phyloP scores from a whole-genome alignment of 352 stramenopile genomes.

The Phytophthora foliorum region DNA sequence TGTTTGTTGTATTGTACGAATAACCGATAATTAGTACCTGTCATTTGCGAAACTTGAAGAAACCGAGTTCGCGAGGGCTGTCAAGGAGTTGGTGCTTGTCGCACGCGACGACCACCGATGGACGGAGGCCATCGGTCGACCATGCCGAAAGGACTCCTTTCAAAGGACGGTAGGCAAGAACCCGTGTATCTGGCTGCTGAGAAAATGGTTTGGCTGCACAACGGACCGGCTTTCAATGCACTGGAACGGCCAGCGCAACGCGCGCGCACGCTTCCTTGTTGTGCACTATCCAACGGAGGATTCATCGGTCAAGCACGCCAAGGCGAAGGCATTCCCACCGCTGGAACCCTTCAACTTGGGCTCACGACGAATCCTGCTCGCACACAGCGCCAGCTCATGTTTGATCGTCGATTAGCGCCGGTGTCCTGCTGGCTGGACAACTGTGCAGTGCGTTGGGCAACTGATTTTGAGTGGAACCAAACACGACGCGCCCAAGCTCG shows the following conservation, averaged over 20 bases:
- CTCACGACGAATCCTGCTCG: constrained; percentile 5
- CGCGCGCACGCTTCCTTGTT: constrained; percentile 1
- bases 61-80: constrained; percentile 19
- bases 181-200: constrained; percentile 26
- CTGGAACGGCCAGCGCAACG: constrained; percentile 16
- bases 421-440: not conserved
- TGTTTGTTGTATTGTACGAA: no score
- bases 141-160: not conserved
- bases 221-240: constrained; percentile 28
- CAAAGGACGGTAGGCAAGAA: not conserved
- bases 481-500: constrained; percentile 33
- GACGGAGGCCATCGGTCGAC: constrained; percentile 3
- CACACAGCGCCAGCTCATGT: not conserved
- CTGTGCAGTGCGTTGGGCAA: no score
- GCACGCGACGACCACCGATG: constrained; percentile 3
- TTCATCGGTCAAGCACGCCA: constrained; percentile 3
- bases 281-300: constrained; percentile 20
- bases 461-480: constrained; percentile 25
- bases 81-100: constrained; percentile 25
- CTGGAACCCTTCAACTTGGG: constrained; percentile 30
- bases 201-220: constrained; percentile 13
- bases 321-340: constrained; percentile 22
- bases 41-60: not conserved
- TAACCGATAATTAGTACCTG: constrained; percentile 2
- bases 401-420: not conserved